A percentile compares a stretch with the other conserved stretches of the same genome.
Evolutionary conservation across 2,329 filamentous ascomycete genomes (phyloP).

Genomic region (Zymoseptoria brevis): DNA sequence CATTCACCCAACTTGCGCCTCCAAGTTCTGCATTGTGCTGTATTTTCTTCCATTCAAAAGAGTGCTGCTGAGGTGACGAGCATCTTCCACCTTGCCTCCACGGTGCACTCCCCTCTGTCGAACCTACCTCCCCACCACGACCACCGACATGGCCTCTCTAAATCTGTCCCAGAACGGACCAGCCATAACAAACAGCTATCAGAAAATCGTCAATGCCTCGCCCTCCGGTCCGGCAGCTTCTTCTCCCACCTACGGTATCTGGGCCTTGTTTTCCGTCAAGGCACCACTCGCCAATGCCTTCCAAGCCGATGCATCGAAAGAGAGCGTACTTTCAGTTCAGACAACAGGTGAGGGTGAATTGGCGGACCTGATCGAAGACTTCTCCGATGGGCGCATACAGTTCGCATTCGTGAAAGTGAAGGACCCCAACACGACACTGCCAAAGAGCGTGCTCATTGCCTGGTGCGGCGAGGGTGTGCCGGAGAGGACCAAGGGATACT

Average conservation of each 20-base stretch:
- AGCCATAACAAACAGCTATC: constrained; percentile 51
- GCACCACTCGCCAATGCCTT: constrained; percentile 90
- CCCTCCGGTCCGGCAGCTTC: constrained; percentile 50
- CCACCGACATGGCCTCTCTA: constrained; percentile 61
- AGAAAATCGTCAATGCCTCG: constrained; percentile 56
- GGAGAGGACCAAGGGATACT: constrained; percentile 97
- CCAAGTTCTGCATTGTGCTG: background rate
- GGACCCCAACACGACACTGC: constrained; percentile 80
- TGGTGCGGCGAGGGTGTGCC: constrained; percentile 98
- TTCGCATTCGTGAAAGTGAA: constrained; percentile 96
- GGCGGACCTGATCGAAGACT: constrained; percentile 82
- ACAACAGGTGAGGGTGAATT: constrained; percentile 89
- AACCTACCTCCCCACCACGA: background rate
- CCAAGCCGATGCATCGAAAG: constrained; percentile 75
- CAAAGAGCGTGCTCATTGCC: constrained; percentile 87
- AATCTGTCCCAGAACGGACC: constrained; percentile 48
- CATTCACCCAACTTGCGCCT: background rate
- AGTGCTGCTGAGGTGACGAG: background rate
- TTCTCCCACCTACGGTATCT: constrained; percentile 80
- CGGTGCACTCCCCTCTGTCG: background rate
- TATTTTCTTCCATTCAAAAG: background rate
- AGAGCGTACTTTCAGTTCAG: constrained; percentile 93
- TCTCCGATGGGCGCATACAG: constrained; percentile 92
- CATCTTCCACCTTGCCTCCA: background rate
- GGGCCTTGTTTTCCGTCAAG: constrained; percentile 90